These are phyloP conservation scores for Didymella sp. DNA, from an alignment of 2,329 filamentous ascomycete species.

Conservation along the genomic window DNA sequence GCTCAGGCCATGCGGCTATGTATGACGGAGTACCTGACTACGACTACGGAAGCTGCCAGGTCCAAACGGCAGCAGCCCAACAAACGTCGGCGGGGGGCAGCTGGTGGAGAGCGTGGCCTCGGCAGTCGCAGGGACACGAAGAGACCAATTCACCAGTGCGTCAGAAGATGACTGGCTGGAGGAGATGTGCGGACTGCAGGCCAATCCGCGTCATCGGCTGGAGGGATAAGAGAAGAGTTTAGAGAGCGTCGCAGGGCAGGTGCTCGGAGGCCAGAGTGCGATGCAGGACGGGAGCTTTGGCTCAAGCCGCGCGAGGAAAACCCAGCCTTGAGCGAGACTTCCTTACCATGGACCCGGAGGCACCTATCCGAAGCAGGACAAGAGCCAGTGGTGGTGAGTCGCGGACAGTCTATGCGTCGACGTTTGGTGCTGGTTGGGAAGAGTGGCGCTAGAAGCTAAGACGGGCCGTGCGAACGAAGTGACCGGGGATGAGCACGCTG, in stretches of 20 bases:
- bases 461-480: slow-evolving; percentile 40
- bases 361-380: slow-evolving; percentile 45
- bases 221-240: slow-evolving; percentile 40
- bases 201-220: slow-evolving; percentile 49
- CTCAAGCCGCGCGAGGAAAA: slow-evolving; percentile 45
- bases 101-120: slow-evolving; percentile 36
- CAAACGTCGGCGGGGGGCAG: slow-evolving; percentile 33
- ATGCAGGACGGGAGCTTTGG: slow-evolving; percentile 40
- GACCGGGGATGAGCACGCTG: slow-evolving; percentile 26
- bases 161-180: slow-evolving; percentile 40
- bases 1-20: slow-evolving; percentile 52
- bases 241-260: slow-evolving; percentile 47
- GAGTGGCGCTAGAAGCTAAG: slow-evolving; percentile 32
- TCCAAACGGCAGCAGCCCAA: slow-evolving; percentile 39
- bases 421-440: slow-evolving; percentile 41
- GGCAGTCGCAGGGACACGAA: slow-evolving; percentile 41
- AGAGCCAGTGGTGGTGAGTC: slow-evolving; percentile 37
- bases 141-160: slow-evolving; percentile 40
- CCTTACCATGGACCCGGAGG: slow-evolving; percentile 50
- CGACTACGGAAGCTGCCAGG: slow-evolving; percentile 21
- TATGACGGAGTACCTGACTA: slow-evolving; percentile 35
- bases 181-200: slow-evolving; percentile 33
- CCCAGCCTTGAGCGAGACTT: slow-evolving; percentile 40
- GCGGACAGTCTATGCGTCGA: slow-evolving; percentile 42
- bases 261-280: slow-evolving; percentile 38